Base-by-base conservation (phyloP, 331 rosid genomes). In the Quercus phellos region DNA sequence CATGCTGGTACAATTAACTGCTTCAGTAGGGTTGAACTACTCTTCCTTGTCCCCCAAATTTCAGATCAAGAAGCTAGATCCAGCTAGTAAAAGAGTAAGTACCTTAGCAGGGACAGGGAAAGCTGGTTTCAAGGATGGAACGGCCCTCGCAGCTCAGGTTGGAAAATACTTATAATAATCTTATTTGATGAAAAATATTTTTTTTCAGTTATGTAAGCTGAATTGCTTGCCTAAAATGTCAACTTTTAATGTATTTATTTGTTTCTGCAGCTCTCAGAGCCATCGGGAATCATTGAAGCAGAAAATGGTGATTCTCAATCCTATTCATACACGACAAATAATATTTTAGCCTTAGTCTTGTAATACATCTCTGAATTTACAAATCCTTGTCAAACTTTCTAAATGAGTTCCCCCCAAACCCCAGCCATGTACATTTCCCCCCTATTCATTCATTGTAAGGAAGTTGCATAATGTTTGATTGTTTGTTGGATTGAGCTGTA, bases 81-180 rank as follows among this genome's bases (percentile, higher is more conserved):
- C 97, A 22, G 78, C 86, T 73, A 86, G 90, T 83, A 89, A 86
- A 87, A 86, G 85, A 80, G 99, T 94, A 78, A 87, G 78, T 81
- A 94, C 97, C 73, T 58, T 94, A 79, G 94, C 94, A 32, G 99
- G 97, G 66, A 92, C 91, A 22, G 97, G 99, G 53, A 92, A 89
- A 89, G 95, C 99, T 78, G 99, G 97, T 81, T 92, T 92, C 82
- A 87, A 86, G 84, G 97, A 94, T 68, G 97, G 99, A 79, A 70
- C 68, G 51, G 89, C 95, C 66, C 69, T 84, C 72, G 78, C 76
- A 83, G 92, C 96, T 70, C 99, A 94, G 97, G 99, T 94, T 82
- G 69, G 81, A 26, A 43, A 60, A 26, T 69, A 24, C 74, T 16
- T 75, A 16, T 61, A 46, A 46, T 46, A 26, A 81, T 78, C 72